Percentiles rank a stretch among this genome's conserved stretches.
Evolutionary conservation across 257 asterid genomes (phyloP).

Genomic region (Capsicum rhomboideum): DNA sequence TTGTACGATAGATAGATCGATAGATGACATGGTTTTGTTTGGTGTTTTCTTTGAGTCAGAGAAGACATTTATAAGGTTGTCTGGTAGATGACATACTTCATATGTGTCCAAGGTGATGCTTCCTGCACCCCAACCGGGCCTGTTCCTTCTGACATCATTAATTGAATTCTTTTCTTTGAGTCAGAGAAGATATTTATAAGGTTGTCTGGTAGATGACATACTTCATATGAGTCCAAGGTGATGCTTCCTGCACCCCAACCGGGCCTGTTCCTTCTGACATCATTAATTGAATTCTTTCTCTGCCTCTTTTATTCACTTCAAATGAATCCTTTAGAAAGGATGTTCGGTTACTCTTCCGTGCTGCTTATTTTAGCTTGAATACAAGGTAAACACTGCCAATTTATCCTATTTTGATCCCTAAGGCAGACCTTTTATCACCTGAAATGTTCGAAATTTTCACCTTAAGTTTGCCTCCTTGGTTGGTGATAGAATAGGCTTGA

Average conservation of each 20-base stretch:
- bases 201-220: background rate
- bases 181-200: background rate
- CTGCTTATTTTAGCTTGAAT: background rate
- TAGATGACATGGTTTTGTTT: background rate
- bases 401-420: background rate
- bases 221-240: background rate
- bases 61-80: background rate
- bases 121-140: background rate
- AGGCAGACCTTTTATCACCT: background rate
- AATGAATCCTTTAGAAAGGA: background rate
- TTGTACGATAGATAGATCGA: background rate
- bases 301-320: background rate
- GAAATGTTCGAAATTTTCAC: background rate
- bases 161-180: background rate
- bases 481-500: background rate
- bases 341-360: background rate
- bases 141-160: background rate
- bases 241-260: background rate
- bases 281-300: background rate
- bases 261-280: background rate
- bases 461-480: background rate
- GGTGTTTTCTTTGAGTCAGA: background rate
- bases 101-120: background rate
- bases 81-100: background rate
- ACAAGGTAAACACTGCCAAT: background rate